Percentiles rank a stretch among this genome's conserved stretches.
These are phyloP conservation scores for Pestalotiopsis sp. DNA, from an alignment of 2,329 filamentous ascomycete species.

Conservation along the genomic window DNA sequence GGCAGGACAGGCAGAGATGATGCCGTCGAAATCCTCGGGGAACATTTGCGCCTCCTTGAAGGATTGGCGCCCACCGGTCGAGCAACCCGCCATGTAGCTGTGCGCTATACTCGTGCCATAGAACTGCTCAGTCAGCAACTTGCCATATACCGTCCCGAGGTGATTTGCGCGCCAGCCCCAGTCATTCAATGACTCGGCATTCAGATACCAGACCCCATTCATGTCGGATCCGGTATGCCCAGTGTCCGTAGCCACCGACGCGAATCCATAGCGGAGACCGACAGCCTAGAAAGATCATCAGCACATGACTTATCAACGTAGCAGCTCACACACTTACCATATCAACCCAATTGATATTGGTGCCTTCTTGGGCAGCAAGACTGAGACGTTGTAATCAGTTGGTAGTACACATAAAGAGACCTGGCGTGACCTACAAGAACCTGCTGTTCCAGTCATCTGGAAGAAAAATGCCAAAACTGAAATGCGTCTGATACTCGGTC, in stretches of 20 bases:
- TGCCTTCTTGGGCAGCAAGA: not conserved
- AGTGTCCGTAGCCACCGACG: constrained; percentile 40
- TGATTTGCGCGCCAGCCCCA: constrained; percentile 33
- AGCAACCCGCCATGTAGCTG: constrained; percentile 54
- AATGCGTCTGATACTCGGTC: not conserved
- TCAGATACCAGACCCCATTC: constrained; percentile 23
- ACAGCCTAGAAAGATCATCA: constrained; percentile 38
- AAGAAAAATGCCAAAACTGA: not conserved
- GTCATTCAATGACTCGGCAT: constrained; percentile 29
- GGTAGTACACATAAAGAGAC: constrained; percentile 32
- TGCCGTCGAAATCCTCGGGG: constrained; percentile 54
- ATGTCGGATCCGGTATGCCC: constrained; percentile 39
- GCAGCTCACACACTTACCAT: not conserved
- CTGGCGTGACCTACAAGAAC: constrained; percentile 41
- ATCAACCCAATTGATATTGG: not conserved
- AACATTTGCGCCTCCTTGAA: constrained; percentile 50
- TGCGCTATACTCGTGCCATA: constrained; percentile 39
- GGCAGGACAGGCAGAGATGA: constrained; percentile 45
- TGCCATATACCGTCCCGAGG: constrained; percentile 44
- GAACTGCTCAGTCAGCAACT: constrained; percentile 43
- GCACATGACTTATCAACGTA: constrained; percentile 36
- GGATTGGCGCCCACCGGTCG: constrained; percentile 55
- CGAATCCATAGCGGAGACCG: constrained; percentile 33
- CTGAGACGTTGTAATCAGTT: not conserved
- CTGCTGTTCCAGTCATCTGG: constrained; percentile 34